phyloP scores from a whole-genome alignment of 2,329 filamentous ascomycete species.

The Tolypocladium nubicola region DNA sequence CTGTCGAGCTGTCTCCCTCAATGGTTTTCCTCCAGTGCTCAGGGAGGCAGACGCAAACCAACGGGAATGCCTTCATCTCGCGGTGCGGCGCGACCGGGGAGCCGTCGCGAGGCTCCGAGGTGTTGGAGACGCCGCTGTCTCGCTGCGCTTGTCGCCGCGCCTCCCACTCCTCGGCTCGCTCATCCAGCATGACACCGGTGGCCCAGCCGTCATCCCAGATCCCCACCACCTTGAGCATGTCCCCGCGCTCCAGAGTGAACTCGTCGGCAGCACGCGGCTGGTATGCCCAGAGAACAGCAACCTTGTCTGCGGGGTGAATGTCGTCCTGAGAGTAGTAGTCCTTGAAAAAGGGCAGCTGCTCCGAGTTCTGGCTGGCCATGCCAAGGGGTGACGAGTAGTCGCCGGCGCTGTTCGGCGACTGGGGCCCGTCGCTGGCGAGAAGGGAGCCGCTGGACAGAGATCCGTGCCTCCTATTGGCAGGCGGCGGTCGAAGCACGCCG shows the following conservation, averaged over 20 bases:
- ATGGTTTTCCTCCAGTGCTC: conserved; percentile 97
- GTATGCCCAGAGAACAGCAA: conserved; percentile 92
- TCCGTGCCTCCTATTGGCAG: conserved; percentile 61
- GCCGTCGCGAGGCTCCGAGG: conserved; percentile 49
- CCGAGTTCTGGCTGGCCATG: conserved; percentile 79
- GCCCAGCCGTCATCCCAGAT: conserved; percentile 99
- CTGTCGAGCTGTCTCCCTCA: conserved; percentile 70
- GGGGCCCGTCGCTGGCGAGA: conserved; percentile 58
- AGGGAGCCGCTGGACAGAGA: conserved; percentile 81
- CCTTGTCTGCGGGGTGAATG: conserved; percentile 82
- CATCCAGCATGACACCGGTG: conserved; percentile 74
- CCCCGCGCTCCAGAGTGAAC: conserved; percentile 83
- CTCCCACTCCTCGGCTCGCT: conserved; percentile 85
- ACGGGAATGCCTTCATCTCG: conserved; percentile 94
- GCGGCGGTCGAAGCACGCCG: conserved; percentile 47
- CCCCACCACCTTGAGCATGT: conserved; percentile 96
- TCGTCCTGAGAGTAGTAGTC: conserved; percentile 98
- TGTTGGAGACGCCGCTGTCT: conserved; percentile 87
- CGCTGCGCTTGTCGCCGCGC: conserved; percentile 64
- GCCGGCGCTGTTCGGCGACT: conserved; percentile 62
- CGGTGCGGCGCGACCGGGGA: conserved; percentile 52
- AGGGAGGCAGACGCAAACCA: conserved; percentile 91
- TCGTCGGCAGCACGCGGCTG: conserved; percentile 89
- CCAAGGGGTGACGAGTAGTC: conserved; percentile 79
- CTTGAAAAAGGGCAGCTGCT: conserved; percentile 93